These are phyloP conservation scores for Microcyclospora tardicrescens DNA, from an alignment of 2,329 filamentous ascomycete genomes.

Conservation along the genomic window DNA sequence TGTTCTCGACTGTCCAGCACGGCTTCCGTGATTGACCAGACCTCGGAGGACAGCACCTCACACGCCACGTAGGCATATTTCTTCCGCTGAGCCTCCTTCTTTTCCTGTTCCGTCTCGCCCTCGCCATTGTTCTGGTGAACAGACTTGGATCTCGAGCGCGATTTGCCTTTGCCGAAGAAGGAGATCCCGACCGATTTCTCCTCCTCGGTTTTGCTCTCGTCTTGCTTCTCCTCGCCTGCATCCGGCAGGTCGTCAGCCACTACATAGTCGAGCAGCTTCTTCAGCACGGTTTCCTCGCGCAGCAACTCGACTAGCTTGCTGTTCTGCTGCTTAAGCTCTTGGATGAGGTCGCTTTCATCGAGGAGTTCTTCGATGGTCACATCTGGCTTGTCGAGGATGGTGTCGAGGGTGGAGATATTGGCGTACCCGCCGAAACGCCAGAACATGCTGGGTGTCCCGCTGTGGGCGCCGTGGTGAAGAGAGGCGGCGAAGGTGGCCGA, in stretches of 20 bases:
- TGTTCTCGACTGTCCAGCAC: slow-evolving; percentile 72
- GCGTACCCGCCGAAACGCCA: slow-evolving; percentile 99
- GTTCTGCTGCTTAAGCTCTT: slow-evolving; percentile 97
- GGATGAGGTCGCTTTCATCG: slow-evolving; percentile 89
- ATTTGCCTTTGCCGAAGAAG: slow-evolving; percentile 35
- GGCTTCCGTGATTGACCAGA: slow-evolving; percentile 91
- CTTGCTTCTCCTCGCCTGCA: slow-evolving; percentile 13
- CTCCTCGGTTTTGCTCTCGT: slow-evolving; percentile 37
- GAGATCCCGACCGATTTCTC: slow-evolving; percentile 28
- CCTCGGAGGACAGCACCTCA: slow-evolving; percentile 87
- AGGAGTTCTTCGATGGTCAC: slow-evolving; percentile 91
- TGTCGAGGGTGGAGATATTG: slow-evolving; percentile 92
- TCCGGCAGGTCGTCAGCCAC: slow-evolving; percentile 53
- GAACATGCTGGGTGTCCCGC: slow-evolving; percentile 62
- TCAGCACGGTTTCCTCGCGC: slow-evolving; percentile 71
- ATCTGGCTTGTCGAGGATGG: slow-evolving; percentile 87
- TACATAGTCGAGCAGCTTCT: slow-evolving; percentile 81
- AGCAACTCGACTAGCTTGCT: slow-evolving; percentile 94
- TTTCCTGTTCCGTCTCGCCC: slow-evolving; percentile 45
- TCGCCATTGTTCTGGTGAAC: slow-evolving; percentile 26
- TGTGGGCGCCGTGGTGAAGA: not conserved
- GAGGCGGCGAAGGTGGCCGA: not conserved
- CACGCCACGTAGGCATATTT: slow-evolving; percentile 89
- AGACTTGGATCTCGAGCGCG: slow-evolving; percentile 31
- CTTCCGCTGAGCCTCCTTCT: slow-evolving; percentile 78